Percentiles rank a stretch among this genome's conserved stretches.
Conservation (phyloP, 768 basidiomycete species). For the Panellus pusillus region DNA sequence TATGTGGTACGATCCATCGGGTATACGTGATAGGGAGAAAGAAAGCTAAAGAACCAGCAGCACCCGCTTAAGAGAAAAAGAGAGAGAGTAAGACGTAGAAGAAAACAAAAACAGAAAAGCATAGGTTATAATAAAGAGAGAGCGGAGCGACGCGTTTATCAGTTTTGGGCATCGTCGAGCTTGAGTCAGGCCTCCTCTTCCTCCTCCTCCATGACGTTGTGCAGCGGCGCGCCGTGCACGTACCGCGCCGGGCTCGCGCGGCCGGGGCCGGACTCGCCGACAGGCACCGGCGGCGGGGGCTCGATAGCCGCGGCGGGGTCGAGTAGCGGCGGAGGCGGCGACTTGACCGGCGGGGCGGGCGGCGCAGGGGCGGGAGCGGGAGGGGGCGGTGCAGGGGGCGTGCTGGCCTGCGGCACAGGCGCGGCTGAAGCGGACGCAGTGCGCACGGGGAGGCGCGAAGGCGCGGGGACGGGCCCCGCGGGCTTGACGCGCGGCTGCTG, state of each 20-base stretch:
- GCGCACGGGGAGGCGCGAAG: constrained; percentile 45
- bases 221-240: constrained; percentile 81
- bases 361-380: constrained; percentile 28
- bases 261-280: constrained; percentile 49
- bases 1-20: constrained; percentile 15
- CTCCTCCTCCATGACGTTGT: constrained; percentile 83
- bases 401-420: constrained; percentile 19
- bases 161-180: constrained; percentile 8
- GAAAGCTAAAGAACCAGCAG: background rate
- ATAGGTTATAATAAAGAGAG: constrained; percentile 2
- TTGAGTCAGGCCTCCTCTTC: constrained; percentile 53
- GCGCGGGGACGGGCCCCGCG: constrained; percentile 26
- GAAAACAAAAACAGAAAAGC: too few species aligned
- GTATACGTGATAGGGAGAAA: constrained; percentile 12
- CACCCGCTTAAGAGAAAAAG: background rate
- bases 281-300: constrained; percentile 29
- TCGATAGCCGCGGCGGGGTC: constrained; percentile 33
- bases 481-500: constrained; percentile 38
- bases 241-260: constrained; percentile 71
- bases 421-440: constrained; percentile 18
- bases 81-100: too few species aligned
- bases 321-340: constrained; percentile 26
- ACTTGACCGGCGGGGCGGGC: constrained; percentile 21
- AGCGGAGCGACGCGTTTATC: too few species aligned
- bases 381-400: constrained; percentile 19